These are phyloP conservation scores for Lyophyllum atratum DNA, from an alignment of 768 basidiomycete species.

Conservation along the genomic window DNA sequence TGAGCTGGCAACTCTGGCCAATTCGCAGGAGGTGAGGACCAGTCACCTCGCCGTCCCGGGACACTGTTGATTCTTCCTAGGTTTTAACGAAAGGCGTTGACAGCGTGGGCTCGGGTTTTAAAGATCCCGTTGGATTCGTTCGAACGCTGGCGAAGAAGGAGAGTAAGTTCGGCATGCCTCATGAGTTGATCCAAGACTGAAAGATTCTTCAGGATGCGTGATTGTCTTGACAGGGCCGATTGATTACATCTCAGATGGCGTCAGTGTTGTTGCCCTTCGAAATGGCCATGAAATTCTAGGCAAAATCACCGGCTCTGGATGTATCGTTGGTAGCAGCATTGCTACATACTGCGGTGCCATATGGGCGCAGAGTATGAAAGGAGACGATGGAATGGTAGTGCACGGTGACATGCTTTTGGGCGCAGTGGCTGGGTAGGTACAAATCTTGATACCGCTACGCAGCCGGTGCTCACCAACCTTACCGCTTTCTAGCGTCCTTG, in stretches of 20 bases:
- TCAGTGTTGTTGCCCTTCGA: conserved; percentile 59
- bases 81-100: conserved; percentile 85
- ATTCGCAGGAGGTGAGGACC: conserved; percentile 66
- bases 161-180: conserved; percentile 47
- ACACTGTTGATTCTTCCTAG: conserved; percentile 31
- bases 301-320: conserved; percentile 88
- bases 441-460: background rate
- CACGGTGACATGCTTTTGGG: conserved; percentile 77
- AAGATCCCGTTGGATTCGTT: conserved; percentile 73
- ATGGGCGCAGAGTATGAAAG: conserved; percentile 32
- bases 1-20: conserved; percentile 79
- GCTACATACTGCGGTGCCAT: conserved; percentile 80
- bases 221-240: conserved; percentile 77
- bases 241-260: conserved; percentile 88
- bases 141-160: conserved; percentile 69
- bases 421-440: conserved; percentile 72
- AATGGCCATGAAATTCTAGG: conserved; percentile 80
- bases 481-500: conserved; percentile 44
- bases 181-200: background rate
- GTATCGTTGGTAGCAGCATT: conserved; percentile 76
- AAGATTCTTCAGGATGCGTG: conserved; percentile 61
- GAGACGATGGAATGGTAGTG: conserved; percentile 50
- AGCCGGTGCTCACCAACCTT: conserved; percentile 5
- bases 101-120: conserved; percentile 75
- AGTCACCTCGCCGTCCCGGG: background rate